A percentile compares a stretch with the other conserved stretches of the same genome.
Conservation (phyloP, 1,284 basidiomycete genomes). For the Tilletia caries region DNA sequence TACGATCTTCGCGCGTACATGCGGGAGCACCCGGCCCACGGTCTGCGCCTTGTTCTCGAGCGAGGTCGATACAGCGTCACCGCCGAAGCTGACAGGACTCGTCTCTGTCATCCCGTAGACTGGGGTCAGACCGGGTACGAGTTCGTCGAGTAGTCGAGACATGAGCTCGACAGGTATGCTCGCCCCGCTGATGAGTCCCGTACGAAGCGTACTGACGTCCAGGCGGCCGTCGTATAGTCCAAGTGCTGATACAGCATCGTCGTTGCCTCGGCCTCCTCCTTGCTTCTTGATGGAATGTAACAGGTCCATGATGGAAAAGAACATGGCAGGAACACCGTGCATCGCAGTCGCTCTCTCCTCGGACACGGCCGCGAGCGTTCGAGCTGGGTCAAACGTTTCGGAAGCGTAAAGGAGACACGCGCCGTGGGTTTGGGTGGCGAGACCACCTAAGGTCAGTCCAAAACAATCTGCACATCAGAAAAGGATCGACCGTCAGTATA, state of each 20-base stretch:
- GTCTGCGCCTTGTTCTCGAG: slow-evolving; percentile 59
- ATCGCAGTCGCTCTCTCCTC: slow-evolving; percentile 70
- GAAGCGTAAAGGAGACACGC: slow-evolving; percentile 72
- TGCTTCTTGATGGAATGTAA: slow-evolving; percentile 59
- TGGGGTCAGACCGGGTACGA: slow-evolving; percentile 66
- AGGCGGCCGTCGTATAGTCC: slow-evolving; percentile 24
- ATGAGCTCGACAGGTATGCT: slow-evolving; percentile 71
- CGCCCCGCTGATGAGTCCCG: slow-evolving; percentile 75
- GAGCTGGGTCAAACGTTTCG: slow-evolving; percentile 64
- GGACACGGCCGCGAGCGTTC: slow-evolving; percentile 66
- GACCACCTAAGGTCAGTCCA: slow-evolving; percentile 76
- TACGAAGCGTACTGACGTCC: slow-evolving; percentile 57
- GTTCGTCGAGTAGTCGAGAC: slow-evolving; percentile 60
- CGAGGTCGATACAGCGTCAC: slow-evolving; percentile 11
- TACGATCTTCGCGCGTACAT: slow-evolving; percentile 72
- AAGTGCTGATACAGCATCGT: neutral
- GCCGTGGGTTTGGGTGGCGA: slow-evolving; percentile 73
- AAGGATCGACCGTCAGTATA: slow-evolving; percentile 61
- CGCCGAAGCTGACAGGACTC: slow-evolving; percentile 76
- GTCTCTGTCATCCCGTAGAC: slow-evolving; percentile 55
- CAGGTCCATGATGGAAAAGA: slow-evolving; percentile 62
- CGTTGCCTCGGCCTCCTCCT: neutral
- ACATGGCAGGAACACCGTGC: slow-evolving; percentile 80
- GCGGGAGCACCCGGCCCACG: slow-evolving; percentile 70
- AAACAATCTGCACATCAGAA: slow-evolving; percentile 64